phyloP scores from a whole-genome alignment of 176 grass and related monocot genomes.

The Oryza coarctata region DNA sequence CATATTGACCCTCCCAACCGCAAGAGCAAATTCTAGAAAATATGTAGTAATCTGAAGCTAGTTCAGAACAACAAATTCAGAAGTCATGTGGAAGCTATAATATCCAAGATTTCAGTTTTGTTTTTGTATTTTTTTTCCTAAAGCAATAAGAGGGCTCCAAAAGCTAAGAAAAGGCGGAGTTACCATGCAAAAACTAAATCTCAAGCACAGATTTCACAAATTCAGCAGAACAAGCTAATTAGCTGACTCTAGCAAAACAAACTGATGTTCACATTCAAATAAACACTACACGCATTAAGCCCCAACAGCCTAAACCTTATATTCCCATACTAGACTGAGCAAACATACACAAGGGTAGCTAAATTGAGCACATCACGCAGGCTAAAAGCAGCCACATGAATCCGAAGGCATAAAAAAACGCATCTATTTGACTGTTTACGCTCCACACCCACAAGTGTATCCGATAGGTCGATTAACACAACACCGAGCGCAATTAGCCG shows the following conservation, averaged over 20 bases:
- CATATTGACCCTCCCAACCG: background rate
- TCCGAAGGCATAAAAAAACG: background rate
- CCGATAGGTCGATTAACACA: background rate
- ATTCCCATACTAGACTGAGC: background rate
- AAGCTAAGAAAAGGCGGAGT: background rate
- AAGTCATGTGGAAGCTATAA: background rate
- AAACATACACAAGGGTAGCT: background rate
- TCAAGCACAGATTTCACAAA: background rate
- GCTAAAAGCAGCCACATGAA: background rate
- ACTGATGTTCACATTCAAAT: background rate
- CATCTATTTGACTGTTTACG: background rate
- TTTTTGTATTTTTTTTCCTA: no score
- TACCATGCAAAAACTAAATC: background rate
- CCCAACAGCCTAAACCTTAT: background rate
- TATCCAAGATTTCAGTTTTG: background rate
- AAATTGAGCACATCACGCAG: background rate
- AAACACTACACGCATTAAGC: background rate
- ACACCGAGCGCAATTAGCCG: background rate
- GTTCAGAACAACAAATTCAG: background rate
- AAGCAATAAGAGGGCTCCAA: background rate
- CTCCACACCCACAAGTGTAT: background rate
- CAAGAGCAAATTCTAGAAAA: background rate
- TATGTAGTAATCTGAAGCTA: background rate
- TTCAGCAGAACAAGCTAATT: background rate
- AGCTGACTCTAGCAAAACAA: background rate